Evolutionary conservation across 179 eudicot species (phyloP).

Genomic region (Drosera spatulata): DNA sequence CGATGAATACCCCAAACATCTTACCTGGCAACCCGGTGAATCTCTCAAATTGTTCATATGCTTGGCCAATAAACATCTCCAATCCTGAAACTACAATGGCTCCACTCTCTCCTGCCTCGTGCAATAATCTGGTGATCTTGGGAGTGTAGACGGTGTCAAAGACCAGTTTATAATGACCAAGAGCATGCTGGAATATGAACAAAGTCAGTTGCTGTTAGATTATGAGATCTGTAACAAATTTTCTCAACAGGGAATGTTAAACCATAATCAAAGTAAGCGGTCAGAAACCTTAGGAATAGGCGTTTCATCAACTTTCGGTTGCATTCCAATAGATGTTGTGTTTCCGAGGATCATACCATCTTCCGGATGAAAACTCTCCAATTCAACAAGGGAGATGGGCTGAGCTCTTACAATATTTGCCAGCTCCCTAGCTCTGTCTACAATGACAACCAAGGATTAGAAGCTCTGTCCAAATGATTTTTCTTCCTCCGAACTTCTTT

Average conservation of each 20-base stretch:
- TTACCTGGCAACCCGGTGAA: constrained; percentile 40
- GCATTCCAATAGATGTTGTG: constrained; percentile 95
- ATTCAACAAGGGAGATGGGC: constrained; percentile 68
- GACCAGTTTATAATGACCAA: constrained; percentile 31
- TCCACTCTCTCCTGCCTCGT: constrained; percentile 30
- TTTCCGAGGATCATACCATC: constrained; percentile 86
- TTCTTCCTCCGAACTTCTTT: too few relatives aligned
- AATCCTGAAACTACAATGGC: constrained; percentile 23
- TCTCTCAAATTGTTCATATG: constrained; percentile 35
- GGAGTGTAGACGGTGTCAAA: constrained; percentile 44
- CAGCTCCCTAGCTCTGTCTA: constrained; percentile 81
- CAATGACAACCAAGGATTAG: constrained; percentile 4
- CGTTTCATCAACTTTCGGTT: constrained; percentile 68
- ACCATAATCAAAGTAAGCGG: neutral
- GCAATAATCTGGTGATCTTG: constrained; percentile 31
- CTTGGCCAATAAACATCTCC: constrained; percentile 42
- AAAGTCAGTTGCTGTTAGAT: too few relatives aligned
- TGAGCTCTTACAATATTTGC: constrained; percentile 68
- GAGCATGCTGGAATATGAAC: constrained; percentile 19
- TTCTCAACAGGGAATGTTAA: neutral
- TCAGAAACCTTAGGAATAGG: constrained; percentile 77
- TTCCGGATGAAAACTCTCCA: constrained; percentile 64
- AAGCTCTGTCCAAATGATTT: too few relatives aligned
- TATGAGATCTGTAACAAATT: too few relatives aligned
- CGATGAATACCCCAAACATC: constrained; percentile 1